Evolutionary conservation across 805 yeast species (phyloP).

Genomic region (Tetrapisispora phaffii): DNA sequence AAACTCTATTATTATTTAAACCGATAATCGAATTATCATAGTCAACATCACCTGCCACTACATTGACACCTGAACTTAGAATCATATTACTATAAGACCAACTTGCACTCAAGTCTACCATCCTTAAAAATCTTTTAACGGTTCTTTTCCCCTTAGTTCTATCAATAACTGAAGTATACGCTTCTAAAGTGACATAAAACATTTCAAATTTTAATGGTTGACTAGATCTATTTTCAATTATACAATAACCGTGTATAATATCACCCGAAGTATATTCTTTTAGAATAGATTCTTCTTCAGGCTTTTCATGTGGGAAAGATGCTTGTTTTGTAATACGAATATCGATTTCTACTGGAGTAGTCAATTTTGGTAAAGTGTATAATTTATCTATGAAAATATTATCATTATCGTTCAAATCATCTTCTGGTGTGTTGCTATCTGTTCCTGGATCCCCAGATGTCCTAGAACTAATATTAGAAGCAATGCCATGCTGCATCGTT

Average conservation of each 20-base stretch:
- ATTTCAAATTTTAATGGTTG: conserved; percentile 48
- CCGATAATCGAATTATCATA: conserved; percentile 42
- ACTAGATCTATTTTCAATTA: conserved; percentile 38
- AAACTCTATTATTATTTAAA: conserved; percentile 38
- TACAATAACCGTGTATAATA: conserved; percentile 48
- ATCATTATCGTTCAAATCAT: conserved; percentile 31
- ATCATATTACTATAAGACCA: conserved; percentile 44
- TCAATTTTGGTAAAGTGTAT: conserved; percentile 38
- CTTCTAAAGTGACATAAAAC: conserved; percentile 46
- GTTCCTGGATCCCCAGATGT: neutral
- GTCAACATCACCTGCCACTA: conserved; percentile 37
- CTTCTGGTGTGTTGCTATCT: conserved; percentile 16
- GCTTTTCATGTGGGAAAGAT: conserved; percentile 36
- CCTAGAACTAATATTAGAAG: neutral
- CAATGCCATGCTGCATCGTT: neutral
- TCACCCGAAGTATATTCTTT: conserved; percentile 63
- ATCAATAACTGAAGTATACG: conserved; percentile 30
- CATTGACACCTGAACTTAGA: conserved; percentile 44
- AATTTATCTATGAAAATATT: conserved; percentile 43
- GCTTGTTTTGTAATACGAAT: conserved; percentile 44
- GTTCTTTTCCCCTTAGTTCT: conserved; percentile 27
- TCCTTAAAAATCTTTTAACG: conserved; percentile 42
- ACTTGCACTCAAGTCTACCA: conserved; percentile 50
- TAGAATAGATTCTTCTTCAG: conserved; percentile 38
- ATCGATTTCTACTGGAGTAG: conserved; percentile 39